Conservation (phyloP, 1,284 basidiomycete genomes). For the Xerocomus amazonicus region DNA sequence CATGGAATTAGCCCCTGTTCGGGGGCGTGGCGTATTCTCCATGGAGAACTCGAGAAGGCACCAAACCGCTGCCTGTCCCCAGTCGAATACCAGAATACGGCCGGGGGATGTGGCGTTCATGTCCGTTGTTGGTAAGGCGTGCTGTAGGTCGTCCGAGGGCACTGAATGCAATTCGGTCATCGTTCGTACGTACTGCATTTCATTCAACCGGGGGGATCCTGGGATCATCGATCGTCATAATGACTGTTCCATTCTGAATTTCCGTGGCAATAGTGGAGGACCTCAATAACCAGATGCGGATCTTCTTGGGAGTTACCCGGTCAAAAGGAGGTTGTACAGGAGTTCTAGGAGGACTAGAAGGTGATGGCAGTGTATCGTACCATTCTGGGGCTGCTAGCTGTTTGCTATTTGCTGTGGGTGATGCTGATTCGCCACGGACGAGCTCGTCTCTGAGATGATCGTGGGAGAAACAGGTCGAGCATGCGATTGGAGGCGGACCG, state of each 20-base stretch:
- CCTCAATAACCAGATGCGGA: not conserved
- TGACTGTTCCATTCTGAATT: not conserved
- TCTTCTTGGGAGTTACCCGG: not conserved
- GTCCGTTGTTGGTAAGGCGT: constrained; percentile 3
- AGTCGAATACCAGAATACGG: not conserved
- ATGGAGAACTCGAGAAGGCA: constrained; percentile 1
- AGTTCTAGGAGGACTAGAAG: not conserved
- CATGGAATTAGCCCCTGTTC: constrained; percentile 17
- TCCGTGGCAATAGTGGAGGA: not conserved
- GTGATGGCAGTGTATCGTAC: not conserved
- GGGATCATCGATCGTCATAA: not conserved
- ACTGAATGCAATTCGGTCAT: not conserved
- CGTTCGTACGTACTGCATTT: not conserved
- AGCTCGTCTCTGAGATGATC: not conserved
- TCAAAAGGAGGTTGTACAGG: not conserved
- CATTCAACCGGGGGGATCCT: not conserved
- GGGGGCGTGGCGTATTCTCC: not conserved
- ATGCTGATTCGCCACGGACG: not conserved
- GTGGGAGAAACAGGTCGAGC: not conserved
- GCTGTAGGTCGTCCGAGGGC: not conserved
- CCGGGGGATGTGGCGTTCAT: constrained; percentile 2
- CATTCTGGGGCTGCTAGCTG: not conserved
- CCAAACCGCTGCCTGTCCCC: not conserved
- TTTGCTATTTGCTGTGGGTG: not conserved
- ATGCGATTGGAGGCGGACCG: too few relatives aligned